A percentile compares a stretch with the other conserved stretches of the same genome.
These are phyloP conservation scores for Scutellaria galericulata DNA, from an alignment of 257 asterid species.

Conservation along the genomic window DNA sequence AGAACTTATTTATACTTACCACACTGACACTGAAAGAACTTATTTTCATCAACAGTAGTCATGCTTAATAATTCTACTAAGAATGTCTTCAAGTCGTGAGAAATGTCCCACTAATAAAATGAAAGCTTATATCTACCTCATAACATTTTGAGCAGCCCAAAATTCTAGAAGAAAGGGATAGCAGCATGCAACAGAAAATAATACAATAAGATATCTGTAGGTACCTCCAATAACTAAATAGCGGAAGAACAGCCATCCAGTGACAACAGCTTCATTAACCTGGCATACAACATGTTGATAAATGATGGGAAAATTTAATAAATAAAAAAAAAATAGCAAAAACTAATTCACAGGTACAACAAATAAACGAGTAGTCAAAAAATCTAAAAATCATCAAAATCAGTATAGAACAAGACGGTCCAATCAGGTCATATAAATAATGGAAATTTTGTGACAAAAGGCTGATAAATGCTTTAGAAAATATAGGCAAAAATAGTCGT, in stretches of 20 bases:
- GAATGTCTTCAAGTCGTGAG: conserved; percentile 21
- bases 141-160: conserved; percentile 8
- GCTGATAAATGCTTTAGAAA: neutral
- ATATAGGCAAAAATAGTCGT: too few species aligned
- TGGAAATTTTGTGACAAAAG: neutral
- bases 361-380: neutral
- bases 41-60: conserved; percentile 10
- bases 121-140: conserved; percentile 19
- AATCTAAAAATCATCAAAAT: conserved; percentile 5
- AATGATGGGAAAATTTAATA: conserved; percentile 32
- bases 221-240: conserved; percentile 98
- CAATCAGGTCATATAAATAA: neutral
- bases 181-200: conserved; percentile 10
- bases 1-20: too few species aligned
- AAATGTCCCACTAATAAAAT: conserved; percentile 17
- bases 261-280: conserved; percentile 96
- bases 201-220: conserved; percentile 19
- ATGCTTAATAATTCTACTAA: conserved; percentile 22
- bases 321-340: conserved; percentile 17
- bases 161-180: conserved; percentile 10
- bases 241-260: conserved; percentile 97
- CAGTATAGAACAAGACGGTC: neutral
- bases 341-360: conserved; percentile 11
- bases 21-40: neutral
- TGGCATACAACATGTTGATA: conserved; percentile 45